Evolutionary conservation across 2,329 filamentous ascomycete genomes (phyloP).

Genomic region (Cladosporium phlei): DNA sequence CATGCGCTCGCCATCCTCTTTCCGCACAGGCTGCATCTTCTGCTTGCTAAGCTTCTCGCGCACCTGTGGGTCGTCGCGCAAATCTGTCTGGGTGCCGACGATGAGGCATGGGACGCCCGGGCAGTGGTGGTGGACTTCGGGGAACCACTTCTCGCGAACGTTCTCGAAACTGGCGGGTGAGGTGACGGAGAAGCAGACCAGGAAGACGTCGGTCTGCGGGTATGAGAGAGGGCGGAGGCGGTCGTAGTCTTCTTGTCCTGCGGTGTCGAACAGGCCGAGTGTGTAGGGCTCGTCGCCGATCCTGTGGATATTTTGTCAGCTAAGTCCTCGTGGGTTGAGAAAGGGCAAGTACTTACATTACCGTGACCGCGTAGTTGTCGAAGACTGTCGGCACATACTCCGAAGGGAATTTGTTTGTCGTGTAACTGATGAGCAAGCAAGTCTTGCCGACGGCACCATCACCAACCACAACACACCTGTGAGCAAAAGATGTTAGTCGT

Average conservation of each 20-base stretch:
- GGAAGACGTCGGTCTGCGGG: conserved; percentile 96
- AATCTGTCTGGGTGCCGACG: conserved; percentile 94
- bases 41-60: conserved; percentile 90
- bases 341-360: conserved; percentile 73
- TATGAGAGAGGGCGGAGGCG: conserved; percentile 93
- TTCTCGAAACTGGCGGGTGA: conserved; percentile 98
- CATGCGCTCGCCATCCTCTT: conserved; percentile 92
- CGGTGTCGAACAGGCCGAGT: conserved; percentile 94
- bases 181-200: conserved; percentile 97
- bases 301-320: conserved; percentile 1
- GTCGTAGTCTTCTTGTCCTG: conserved; percentile 99
- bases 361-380: conserved; percentile 99
- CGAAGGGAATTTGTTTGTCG: conserved; percentile 98
- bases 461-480: conserved; percentile 84
- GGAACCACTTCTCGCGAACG: conserved; percentile 98
- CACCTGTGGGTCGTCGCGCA: conserved; percentile 82
- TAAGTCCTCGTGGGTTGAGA: background rate
- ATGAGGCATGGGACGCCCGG: conserved; percentile 96
- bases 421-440: conserved; percentile 97
- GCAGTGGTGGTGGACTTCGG: conserved; percentile 97
- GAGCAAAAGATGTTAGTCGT: background rate
- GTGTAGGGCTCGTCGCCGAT: conserved; percentile 99
- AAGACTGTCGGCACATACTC: conserved; percentile 99
- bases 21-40: conserved; percentile 89
- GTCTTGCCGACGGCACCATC: conserved; percentile 99